A percentile compares a stretch with the other conserved stretches of the same genome.
Conservation (phyloP, 768 basidiomycete species). For the Mycena vitilis region DNA sequence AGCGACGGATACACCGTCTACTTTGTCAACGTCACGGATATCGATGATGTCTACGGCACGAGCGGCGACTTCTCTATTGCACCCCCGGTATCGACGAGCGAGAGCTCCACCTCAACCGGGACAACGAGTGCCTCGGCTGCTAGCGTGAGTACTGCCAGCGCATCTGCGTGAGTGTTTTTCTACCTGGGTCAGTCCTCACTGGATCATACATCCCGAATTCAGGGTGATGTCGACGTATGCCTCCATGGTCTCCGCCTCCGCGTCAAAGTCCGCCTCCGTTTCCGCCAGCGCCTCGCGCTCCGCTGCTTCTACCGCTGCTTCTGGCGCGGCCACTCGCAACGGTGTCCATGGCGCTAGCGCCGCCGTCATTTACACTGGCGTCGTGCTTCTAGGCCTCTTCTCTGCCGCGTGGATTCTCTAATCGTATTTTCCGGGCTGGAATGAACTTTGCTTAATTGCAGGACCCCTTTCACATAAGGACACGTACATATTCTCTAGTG, state of each 20-base stretch:
- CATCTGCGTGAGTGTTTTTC: conserved; percentile 1
- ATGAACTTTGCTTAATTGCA: neutral
- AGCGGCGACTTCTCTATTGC: conserved; percentile 27
- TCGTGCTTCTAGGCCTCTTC: conserved; percentile 17
- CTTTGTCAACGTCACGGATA: conserved; percentile 33
- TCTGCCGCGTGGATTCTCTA: conserved; percentile 24
- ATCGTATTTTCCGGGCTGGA: neutral
- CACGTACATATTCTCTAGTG: conserved; percentile 19
- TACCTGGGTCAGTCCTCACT: neutral
- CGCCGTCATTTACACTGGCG: neutral
- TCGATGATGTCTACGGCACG: conserved; percentile 23
- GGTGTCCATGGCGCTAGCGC: neutral
- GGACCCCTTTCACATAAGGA: neutral
- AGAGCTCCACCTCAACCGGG: conserved; percentile 8
- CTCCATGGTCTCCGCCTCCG: conserved; percentile 9
- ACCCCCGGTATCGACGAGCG: conserved; percentile 19
- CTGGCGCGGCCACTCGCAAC: neutral
- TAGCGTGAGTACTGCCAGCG: neutral
- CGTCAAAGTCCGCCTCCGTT: neutral
- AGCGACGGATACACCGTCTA: conserved; percentile 31
- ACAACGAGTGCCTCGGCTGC: neutral
- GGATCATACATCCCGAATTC: neutral
- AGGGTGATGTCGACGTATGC: neutral
- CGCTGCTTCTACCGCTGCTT: conserved; percentile 12
- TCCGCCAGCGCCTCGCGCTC: neutral